Conservation (phyloP, 2,329 filamentous ascomycete genomes). For the Penicillium italicum region DNA sequence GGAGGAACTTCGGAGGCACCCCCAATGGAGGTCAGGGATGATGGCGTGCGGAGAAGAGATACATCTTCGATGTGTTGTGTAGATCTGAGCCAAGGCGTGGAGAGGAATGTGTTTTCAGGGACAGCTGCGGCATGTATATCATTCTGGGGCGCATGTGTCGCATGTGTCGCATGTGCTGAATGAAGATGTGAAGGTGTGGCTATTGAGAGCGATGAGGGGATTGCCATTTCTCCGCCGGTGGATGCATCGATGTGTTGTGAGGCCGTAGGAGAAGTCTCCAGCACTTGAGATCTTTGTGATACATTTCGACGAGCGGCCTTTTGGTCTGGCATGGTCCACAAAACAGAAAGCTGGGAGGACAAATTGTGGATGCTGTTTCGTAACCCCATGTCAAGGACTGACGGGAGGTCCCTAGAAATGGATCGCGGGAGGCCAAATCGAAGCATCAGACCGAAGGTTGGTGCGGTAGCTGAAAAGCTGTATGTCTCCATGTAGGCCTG, state of each 20-base stretch:
- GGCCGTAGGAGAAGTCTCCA: not conserved
- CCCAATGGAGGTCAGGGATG: slow-evolving; percentile 27
- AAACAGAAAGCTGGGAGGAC: slow-evolving; percentile 28
- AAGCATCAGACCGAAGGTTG: slow-evolving; percentile 43
- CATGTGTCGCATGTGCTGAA: not conserved
- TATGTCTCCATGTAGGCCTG: slow-evolving; percentile 41
- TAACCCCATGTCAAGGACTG: slow-evolving; percentile 27
- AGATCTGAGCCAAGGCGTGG: slow-evolving; percentile 29
- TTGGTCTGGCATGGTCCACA: slow-evolving; percentile 25
- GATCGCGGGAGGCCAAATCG: slow-evolving; percentile 30
- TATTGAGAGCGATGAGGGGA: slow-evolving; percentile 6
- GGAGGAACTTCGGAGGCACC: slow-evolving; percentile 19
- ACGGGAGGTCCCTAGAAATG: slow-evolving; percentile 6
- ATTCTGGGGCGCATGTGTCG: slow-evolving; percentile 2
- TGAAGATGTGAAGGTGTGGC: slow-evolving; percentile 10
- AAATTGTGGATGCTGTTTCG: slow-evolving; percentile 28
- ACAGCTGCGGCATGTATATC: slow-evolving; percentile 6
- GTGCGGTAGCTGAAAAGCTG: slow-evolving; percentile 39
- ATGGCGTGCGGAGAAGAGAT: slow-evolving; percentile 28
- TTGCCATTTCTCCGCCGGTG: slow-evolving; percentile 1
- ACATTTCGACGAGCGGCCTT: not conserved
- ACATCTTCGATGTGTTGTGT: slow-evolving; percentile 27
- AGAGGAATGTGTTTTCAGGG: slow-evolving; percentile 22
- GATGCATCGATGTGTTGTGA: slow-evolving; percentile 11
- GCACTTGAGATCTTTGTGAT: not conserved